Base-by-base conservation (phyloP, 148 eudicot genomes). In the Vaccinium vitisidaea region DNA sequence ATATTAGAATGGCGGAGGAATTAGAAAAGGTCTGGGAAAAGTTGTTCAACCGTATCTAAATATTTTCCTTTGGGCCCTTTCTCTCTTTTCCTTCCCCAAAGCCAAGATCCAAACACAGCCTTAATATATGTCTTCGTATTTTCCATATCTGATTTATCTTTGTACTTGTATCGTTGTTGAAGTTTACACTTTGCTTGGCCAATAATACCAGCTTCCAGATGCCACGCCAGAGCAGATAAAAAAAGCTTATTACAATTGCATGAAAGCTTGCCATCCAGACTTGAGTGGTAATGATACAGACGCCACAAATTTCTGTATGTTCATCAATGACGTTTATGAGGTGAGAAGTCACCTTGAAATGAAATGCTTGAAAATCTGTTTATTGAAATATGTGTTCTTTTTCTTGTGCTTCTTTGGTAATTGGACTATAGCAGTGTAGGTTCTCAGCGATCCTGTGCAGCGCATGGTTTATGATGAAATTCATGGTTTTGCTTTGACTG, bases 241-340 rank as follows among this genome's bases (percentile, higher is more conserved):
- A 86, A 97, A 95, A 86, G 99, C 99, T 11, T 97, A 97, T 85
- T 93, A 97, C 84, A 97, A 88, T 88, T 97, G 99, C 89, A 97
- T 97, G 99, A 97, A 97, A 88, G 86, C 96, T 77, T 97, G 99
- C 86, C 99, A 97, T 95, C 99, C 99, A 21, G 99, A 97, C 85
- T 88, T 97, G 87, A 97, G 98, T 88, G 98, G 99, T 61, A 87
- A 97, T 85, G 94, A 93, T 88, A 91, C 94, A 27, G 99, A 97
- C 80, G 89, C 93, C 50, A 94, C 94, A 43, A 94, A 97, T 87
- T 97, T 97, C 89, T 97, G 99, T 92, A 97, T 89, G 91, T 97
- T 97, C 90, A 93, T 97, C 89, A 97, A 97, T 84, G 99, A 97
- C 67, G 92, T 97, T 80, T 97, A 97, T 82, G 94, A 82, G 90